Conservation (phyloP, 306 rosid species). For the Vigna angularis region DNA sequence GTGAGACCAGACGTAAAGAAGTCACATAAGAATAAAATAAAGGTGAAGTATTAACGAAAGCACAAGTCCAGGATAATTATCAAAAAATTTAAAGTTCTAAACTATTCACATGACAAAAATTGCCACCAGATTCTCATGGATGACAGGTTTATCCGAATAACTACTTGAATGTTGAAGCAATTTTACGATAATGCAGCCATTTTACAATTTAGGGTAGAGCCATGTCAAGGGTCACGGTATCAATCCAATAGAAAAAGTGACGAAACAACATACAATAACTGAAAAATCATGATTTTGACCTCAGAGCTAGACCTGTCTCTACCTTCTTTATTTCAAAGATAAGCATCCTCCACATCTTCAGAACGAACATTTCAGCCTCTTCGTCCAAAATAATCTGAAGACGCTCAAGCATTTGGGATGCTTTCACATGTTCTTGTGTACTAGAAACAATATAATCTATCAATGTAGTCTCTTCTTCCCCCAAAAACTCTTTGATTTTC, state of each 20-base stretch:
- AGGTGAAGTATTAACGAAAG: background rate
- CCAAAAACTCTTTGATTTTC: constrained; percentile 89
- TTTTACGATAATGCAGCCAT: constrained; percentile 41
- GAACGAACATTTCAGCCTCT: constrained; percentile 99
- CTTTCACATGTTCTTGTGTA: constrained; percentile 91
- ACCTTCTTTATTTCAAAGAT: constrained; percentile 98
- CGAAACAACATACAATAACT: constrained; percentile 4
- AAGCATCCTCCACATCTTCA: constrained; percentile 99
- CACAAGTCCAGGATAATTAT: background rate
- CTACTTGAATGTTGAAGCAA: constrained; percentile 43
- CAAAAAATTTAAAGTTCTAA: background rate
- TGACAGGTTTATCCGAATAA: constrained; percentile 31
- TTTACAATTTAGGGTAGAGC: constrained; percentile 38
- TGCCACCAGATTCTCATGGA: constrained; percentile 46
- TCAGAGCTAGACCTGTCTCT: constrained; percentile 80
- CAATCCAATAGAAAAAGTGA: constrained; percentile 36
- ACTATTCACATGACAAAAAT: constrained; percentile 45
- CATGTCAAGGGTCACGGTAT: constrained; percentile 23
- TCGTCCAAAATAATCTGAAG: constrained; percentile 95
- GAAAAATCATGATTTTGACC: constrained; percentile 60
- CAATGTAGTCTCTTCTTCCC: constrained; percentile 93
- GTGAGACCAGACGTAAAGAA: background rate
- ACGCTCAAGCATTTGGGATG: constrained; percentile 93
- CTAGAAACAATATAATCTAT: constrained; percentile 96
- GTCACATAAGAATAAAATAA: background rate